Percentiles rank a stretch among this genome's conserved stretches.
Evolutionary conservation across 2,329 filamentous ascomycete genomes (phyloP).

Genomic region (Alternaria infectoria): DNA sequence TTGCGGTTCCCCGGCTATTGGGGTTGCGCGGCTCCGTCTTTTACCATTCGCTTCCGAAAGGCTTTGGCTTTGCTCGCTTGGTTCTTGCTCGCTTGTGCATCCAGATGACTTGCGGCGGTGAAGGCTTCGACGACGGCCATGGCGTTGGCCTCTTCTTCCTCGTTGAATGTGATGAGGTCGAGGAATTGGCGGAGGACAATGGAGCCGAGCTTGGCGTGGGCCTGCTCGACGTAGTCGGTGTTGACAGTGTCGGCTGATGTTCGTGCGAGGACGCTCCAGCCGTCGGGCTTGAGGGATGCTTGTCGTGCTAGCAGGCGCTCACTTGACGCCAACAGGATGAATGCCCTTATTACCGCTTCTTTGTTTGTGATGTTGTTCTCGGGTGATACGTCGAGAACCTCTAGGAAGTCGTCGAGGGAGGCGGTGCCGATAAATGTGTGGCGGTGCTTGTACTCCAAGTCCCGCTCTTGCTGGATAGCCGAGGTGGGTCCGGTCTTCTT

Average conservation of each 20-base stretch:
- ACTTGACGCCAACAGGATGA: conserved; percentile 30
- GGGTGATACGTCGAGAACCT: conserved; percentile 30
- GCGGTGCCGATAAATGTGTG: conserved; percentile 44
- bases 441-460: conserved; percentile 42
- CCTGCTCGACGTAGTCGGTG: conserved; percentile 31
- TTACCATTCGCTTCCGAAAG: conserved; percentile 33
- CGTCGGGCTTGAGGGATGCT: conserved; percentile 21
- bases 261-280: conserved; percentile 37
- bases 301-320: conserved; percentile 38
- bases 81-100: conserved; percentile 24
- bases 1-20: neutral
- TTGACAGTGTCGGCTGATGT: conserved; percentile 24
- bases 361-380: conserved; percentile 27
- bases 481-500: conserved; percentile 8
- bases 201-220: conserved; percentile 35
- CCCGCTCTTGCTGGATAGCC: conserved; percentile 27
- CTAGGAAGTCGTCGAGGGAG: conserved; percentile 39
- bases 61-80: conserved; percentile 29
- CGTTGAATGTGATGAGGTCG: conserved; percentile 32
- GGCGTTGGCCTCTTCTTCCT: conserved; percentile 20
- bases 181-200: conserved; percentile 36
- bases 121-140: conserved; percentile 37
- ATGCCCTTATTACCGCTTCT: conserved; percentile 30
- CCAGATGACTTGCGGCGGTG: conserved; percentile 33
- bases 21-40: conserved; percentile 5